phyloP scores from a whole-genome alignment of 2,329 filamentous ascomycete genomes.

The Scytalidium lignicola region DNA sequence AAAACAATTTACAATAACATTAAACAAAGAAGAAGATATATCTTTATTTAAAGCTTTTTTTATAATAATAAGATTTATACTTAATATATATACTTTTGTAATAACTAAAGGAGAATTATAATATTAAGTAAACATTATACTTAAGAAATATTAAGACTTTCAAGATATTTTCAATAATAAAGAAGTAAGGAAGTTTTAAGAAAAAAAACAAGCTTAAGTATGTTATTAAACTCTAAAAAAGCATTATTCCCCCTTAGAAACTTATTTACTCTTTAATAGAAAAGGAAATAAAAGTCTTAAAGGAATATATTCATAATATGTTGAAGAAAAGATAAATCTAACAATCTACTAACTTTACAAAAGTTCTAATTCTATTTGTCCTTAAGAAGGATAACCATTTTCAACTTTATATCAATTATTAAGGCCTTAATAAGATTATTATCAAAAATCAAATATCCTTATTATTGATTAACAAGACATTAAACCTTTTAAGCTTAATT shows the following conservation, averaged over 20 bases:
- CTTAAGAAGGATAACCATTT: constrained; percentile 25
- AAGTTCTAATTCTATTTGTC: constrained; percentile 26
- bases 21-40: background rate
- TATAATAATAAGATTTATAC: background rate
- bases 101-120: background rate
- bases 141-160: background rate
- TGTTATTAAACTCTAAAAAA: background rate
- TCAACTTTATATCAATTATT: constrained; percentile 31
- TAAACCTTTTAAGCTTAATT: constrained; percentile 18
- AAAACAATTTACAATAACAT: background rate
- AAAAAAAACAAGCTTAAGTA: background rate
- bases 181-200: background rate
- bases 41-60: background rate
- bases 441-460: constrained; percentile 29
- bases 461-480: constrained; percentile 27
- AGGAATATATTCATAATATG: constrained; percentile 15
- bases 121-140: background rate
- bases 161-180: background rate
- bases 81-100: background rate
- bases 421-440: constrained; percentile 29
- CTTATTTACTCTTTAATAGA: constrained; percentile 11
- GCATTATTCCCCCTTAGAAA: background rate
- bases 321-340: constrained; percentile 16
- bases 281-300: constrained; percentile 9
- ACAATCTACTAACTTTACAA: constrained; percentile 11